A percentile compares a stretch with the other conserved stretches of the same genome.
These are phyloP conservation scores for Antitrichia curtipendula DNA, from an alignment of 225 moss, liverwort and hornwort genomes.

Conservation along the genomic window DNA sequence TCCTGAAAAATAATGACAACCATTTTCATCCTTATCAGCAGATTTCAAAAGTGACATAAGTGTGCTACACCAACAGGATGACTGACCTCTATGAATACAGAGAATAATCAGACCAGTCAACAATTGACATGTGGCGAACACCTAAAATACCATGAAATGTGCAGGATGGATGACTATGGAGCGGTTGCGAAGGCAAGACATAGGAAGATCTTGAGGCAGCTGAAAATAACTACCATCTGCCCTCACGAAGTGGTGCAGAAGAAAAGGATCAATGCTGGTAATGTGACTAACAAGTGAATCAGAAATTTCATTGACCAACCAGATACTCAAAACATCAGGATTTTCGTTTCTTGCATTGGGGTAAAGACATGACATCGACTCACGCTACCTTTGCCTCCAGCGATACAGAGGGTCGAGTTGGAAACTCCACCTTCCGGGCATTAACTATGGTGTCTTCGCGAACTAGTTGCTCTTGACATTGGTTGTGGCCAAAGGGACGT, in stretches of 20 bases:
- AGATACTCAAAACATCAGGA: neutral
- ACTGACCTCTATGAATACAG: neutral
- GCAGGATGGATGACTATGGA: neutral
- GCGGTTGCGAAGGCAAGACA: neutral
- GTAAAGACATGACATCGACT: neutral
- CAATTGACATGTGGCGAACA: neutral
- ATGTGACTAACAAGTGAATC: neutral
- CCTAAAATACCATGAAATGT: neutral
- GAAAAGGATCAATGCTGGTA: neutral
- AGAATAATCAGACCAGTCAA: neutral
- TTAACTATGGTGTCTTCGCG: slow-evolving; percentile 92
- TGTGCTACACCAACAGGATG: neutral
- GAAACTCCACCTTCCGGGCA: slow-evolving; percentile 91
- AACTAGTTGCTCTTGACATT: slow-evolving; percentile 86
- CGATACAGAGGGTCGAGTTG: slow-evolving; percentile 72
- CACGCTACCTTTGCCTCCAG: slow-evolving; percentile 70
- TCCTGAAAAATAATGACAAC: slow-evolving; percentile 29
- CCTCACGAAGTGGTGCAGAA: neutral
- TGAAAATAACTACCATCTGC: neutral
- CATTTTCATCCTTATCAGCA: neutral
- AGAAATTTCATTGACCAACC: neutral
- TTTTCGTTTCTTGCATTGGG: neutral
- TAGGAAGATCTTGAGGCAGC: neutral
- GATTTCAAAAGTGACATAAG: neutral
- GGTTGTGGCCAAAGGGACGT: slow-evolving; percentile 88